Conservation (phyloP, 2,329 filamentous ascomycete species). For the Paradendryphiella salina region DNA sequence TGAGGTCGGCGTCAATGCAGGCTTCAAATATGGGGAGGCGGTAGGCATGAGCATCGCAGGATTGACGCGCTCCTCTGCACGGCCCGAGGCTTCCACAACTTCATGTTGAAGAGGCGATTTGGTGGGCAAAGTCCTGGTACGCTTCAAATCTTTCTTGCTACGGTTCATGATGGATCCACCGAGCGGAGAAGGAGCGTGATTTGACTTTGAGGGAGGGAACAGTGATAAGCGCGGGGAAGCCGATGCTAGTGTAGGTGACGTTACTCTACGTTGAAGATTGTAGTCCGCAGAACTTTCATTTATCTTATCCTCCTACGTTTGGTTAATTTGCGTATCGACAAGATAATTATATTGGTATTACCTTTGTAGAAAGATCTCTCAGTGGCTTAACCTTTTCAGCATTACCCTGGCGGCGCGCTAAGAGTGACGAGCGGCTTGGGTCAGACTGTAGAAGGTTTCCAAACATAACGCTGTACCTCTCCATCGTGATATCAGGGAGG, state of each 20-base stretch:
- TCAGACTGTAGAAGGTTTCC: constrained; percentile 65
- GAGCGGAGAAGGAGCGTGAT: constrained; percentile 35
- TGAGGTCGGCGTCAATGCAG: constrained; percentile 33
- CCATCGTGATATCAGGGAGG: constrained; percentile 78
- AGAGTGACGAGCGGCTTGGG: constrained; percentile 31
- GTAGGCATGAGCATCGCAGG: constrained; percentile 11
- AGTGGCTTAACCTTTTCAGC: constrained; percentile 41
- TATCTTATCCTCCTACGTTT: constrained; percentile 22
- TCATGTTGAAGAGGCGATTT: constrained; percentile 35
- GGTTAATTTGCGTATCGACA: constrained; percentile 8
- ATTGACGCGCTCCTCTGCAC: constrained; percentile 7
- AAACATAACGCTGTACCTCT: constrained; percentile 95
- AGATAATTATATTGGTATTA: constrained; percentile 10
- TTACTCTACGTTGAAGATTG: constrained; percentile 35
- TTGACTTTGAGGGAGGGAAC: constrained; percentile 35
- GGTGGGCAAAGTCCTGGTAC: constrained; percentile 38
- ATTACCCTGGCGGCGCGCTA: constrained; percentile 43
- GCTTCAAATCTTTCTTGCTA: constrained; percentile 27
- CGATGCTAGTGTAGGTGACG: constrained; percentile 38
- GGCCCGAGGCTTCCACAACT: constrained; percentile 18
- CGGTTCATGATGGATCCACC: constrained; percentile 22
- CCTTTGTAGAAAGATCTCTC: constrained; percentile 39
- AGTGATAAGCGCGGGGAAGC: constrained; percentile 38
- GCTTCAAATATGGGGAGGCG: constrained; percentile 18
- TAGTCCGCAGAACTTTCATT: constrained; percentile 22